Evolutionary conservation across 176 grass and related monocot species (phyloP).

Genomic region (Carex scoparia): DNA sequence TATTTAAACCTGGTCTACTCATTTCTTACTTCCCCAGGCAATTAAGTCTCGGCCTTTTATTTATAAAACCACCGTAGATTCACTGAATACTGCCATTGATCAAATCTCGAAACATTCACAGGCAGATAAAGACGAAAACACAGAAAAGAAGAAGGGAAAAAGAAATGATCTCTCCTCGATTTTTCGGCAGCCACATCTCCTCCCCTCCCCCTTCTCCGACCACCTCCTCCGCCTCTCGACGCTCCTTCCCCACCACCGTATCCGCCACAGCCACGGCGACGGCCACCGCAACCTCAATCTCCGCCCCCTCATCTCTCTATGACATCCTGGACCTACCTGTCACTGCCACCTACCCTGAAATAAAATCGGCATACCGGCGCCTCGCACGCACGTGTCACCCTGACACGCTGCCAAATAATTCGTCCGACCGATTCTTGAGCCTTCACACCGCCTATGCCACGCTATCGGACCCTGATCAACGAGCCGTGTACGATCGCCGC

Average conservation of each 20-base stretch:
- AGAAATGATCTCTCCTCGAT: slow-evolving; percentile 10
- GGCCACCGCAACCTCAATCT: neutral
- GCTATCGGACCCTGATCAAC: slow-evolving; percentile 22
- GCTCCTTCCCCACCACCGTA: neutral
- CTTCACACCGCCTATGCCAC: slow-evolving; percentile 12
- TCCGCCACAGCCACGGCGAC: neutral
- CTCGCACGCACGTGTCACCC: slow-evolving; percentile 32
- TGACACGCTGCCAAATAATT: slow-evolving; percentile 7
- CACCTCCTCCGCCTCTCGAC: neutral
- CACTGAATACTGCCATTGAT: neutral
- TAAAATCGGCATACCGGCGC: slow-evolving; percentile 34
- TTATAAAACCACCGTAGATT: neutral
- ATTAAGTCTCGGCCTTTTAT: neutral
- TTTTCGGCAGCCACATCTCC: neutral
- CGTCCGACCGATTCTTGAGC: slow-evolving; percentile 24
- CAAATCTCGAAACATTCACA: neutral
- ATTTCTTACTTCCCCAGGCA: no score
- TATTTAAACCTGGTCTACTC: neutral
- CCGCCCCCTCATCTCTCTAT: slow-evolving; percentile 13
- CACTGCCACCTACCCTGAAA: slow-evolving; percentile 22
- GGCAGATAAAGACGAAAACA: neutral
- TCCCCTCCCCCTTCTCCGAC: slow-evolving; percentile 15
- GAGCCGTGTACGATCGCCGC: slow-evolving; percentile 18
- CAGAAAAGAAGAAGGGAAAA: neutral
- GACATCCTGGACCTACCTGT: slow-evolving; percentile 32